Evolutionary conservation across 495 filamentous ascomycete genomes (phyloP), one percentile per base, ranked within the genome.

Genomic region (Hypomontagnella submonticulosa): DNA sequence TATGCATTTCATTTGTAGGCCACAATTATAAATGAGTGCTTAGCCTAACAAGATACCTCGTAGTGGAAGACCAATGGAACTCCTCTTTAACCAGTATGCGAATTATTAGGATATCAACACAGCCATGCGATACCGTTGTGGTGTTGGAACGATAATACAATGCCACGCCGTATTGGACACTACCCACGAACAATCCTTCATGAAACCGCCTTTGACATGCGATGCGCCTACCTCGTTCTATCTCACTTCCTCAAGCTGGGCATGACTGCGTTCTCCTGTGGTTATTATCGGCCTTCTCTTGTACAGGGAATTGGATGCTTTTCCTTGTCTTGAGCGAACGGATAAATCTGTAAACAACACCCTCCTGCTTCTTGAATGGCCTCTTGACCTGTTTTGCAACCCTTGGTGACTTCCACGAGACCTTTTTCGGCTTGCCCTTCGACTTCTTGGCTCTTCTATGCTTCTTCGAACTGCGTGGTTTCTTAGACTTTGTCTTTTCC

Each of bases 251-350:
- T 55, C 42, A 64, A 13, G 53, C 20, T 41, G 66, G 66, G 36
- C 61, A 69, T 15, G 66, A 69, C 23, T 69, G 49, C 33, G 53
- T 55, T 52, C 66, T 50, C 19, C 61, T 69, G 50, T 65, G 61
- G 18, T 15, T 15, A 5, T 18, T 4, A 27, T 2, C 16, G 32
- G 44, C n/a, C 23, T 51, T 65, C 2, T 54, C 41, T 30, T 49
- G 49, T n/a, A 38, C 12, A 15, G 66, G 66, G 2, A 69, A 61
- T 30, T 69, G 66, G 4, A 65, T 57, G 46, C 61, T 69, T 9
- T 61, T 48, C 34, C 59, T 69, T 38, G 57, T 47, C 15, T 37
- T 61, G 16, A 65, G 66, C n/a, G 55, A 41, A 30, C 50, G 56
- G 13, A 61, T 56, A 19, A 69, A 61, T 32, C 66, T 20, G 16